Evolutionary conservation across 164 flowering plant species (phyloP).

Genomic region (Kingdonia uniflora): DNA sequence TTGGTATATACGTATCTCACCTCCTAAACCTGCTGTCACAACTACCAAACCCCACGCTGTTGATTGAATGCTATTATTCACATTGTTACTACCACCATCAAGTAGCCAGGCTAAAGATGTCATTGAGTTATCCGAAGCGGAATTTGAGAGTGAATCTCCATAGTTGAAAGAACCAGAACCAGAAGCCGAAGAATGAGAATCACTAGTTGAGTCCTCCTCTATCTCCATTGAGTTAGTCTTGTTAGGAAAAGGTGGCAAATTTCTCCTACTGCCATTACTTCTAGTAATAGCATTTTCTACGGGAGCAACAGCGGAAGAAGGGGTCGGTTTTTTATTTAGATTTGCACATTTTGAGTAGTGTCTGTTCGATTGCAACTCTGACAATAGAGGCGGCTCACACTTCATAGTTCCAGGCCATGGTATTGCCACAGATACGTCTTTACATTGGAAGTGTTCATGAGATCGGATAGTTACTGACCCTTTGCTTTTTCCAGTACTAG

Average conservation of each 20-base stretch:
- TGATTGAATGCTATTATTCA: conserved; percentile 20
- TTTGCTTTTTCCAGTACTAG: conserved; percentile 49
- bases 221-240: conserved; percentile 30
- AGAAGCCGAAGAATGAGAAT: conserved; percentile 25
- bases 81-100: conserved; percentile 7
- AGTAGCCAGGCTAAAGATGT: conserved; percentile 11
- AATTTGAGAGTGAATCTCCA: conserved; percentile 14
- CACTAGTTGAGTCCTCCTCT: conserved; percentile 35
- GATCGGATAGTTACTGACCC: conserved; percentile 55
- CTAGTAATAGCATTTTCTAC: too few species aligned
- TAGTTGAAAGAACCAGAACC: conserved; percentile 20
- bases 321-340: too few species aligned
- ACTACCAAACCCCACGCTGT: conserved; percentile 94
- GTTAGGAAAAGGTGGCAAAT: conserved; percentile 63
- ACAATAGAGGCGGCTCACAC: too few species aligned
- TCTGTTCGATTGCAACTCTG: too few species aligned
- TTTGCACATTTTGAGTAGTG: too few species aligned
- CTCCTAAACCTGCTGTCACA: conserved; percentile 83
- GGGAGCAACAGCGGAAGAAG: too few species aligned
- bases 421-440: conserved; percentile 80
- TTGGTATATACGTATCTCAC: conserved; percentile 77
- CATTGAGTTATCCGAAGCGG: conserved; percentile 4
- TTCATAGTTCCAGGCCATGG: conserved; percentile 74
- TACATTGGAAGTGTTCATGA: conserved; percentile 85
- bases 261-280: conserved; percentile 18